These are phyloP conservation scores for Arabidopsis lyrata DNA, from an alignment of 441 rosid species.

Conservation along the genomic window DNA sequence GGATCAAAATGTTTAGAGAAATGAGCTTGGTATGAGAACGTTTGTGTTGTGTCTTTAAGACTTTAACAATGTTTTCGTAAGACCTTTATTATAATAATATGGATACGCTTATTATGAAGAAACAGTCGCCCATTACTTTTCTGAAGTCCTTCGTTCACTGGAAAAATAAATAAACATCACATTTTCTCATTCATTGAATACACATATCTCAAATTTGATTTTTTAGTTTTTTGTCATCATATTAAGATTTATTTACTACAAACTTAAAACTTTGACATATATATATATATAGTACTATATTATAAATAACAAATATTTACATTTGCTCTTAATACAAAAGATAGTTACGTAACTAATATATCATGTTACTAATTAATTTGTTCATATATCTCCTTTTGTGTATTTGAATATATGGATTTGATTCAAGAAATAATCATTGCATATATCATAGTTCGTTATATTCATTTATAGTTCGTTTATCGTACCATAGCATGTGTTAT, in stretches of 20 bases:
- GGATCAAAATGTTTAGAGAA: no score
- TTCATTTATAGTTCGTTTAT: not conserved
- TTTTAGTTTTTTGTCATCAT: not conserved
- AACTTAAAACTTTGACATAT: not conserved
- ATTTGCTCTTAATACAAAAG: not conserved
- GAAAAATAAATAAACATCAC: not conserved
- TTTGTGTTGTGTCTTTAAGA: no score
- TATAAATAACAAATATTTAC: not conserved
- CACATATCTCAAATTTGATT: not conserved
- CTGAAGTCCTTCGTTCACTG: not conserved
- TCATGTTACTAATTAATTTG: not conserved
- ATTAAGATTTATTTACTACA: not conserved
- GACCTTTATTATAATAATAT: no score
- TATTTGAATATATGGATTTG: not conserved
- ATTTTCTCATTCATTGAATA: not conserved
- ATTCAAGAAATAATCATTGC: not conserved
- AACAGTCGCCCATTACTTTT: no score
- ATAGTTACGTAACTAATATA: not conserved
- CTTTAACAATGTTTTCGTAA: no score
- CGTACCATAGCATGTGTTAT: no score
- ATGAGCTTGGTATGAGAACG: no score
- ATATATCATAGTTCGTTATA: not conserved
- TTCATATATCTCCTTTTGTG: not conserved
- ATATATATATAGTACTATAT: not conserved
- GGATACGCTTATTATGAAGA: no score